Evolutionary conservation across 805 yeast genomes (phyloP).

Genomic region (Wickerhamomyces canadensis): DNA sequence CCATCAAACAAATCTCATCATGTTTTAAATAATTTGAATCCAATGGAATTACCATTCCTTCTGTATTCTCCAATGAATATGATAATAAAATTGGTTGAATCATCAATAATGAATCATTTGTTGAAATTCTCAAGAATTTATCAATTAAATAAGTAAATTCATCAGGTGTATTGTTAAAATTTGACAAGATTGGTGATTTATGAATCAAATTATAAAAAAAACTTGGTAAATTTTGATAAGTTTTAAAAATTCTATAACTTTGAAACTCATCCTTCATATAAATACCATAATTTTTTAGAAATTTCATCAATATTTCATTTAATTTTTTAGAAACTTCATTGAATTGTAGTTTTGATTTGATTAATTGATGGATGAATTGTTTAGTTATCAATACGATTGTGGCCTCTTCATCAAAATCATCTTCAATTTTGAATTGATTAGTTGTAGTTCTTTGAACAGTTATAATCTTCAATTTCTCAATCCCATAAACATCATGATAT

Average conservation of each 20-base stretch:
- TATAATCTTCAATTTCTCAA: slow-evolving; percentile 78
- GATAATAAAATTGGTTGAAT: slow-evolving; percentile 91
- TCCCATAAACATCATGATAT: slow-evolving; percentile 86
- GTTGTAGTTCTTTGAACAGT: slow-evolving; percentile 61
- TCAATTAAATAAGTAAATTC: slow-evolving; percentile 94
- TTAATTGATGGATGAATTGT: slow-evolving; percentile 72
- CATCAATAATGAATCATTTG: slow-evolving; percentile 88
- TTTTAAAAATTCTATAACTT: slow-evolving; percentile 73
- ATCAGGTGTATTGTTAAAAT: slow-evolving; percentile 95
- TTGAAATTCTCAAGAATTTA: slow-evolving; percentile 77
- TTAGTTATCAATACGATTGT: slow-evolving; percentile 89
- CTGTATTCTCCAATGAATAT: slow-evolving; percentile 54
- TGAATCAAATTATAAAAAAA: slow-evolving; percentile 82
- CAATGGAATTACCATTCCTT: slow-evolving; percentile 80
- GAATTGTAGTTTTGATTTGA: slow-evolving; percentile 62
- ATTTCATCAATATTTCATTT: slow-evolving; percentile 75
- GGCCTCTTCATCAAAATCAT: slow-evolving; percentile 91
- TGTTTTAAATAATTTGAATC: slow-evolving; percentile 87
- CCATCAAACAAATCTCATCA: slow-evolving; percentile 77
- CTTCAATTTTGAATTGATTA: slow-evolving; percentile 34
- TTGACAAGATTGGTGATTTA: slow-evolving; percentile 90
- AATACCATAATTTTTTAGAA: slow-evolving; percentile 88
- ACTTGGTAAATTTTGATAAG: slow-evolving; percentile 83
- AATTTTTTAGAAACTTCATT: slow-evolving; percentile 86
- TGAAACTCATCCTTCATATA: slow-evolving; percentile 77